Percentiles rank a stretch among this genome's conserved stretches.
Evolutionary conservation across 2,329 filamentous ascomycete species (phyloP).

Genomic region (Phoma sp.): DNA sequence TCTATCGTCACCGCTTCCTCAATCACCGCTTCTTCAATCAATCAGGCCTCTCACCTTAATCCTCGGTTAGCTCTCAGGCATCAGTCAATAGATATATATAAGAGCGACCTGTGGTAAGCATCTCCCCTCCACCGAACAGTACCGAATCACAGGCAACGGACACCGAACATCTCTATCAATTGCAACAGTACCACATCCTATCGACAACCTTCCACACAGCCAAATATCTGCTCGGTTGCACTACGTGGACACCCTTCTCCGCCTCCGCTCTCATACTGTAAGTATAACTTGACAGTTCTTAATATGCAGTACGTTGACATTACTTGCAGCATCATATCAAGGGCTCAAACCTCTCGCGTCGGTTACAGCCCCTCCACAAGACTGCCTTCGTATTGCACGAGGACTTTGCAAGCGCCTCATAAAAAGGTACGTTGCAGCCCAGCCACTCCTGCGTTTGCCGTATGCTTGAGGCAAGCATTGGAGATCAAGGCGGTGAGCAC

Average conservation of each 20-base stretch:
- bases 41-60: slow-evolving; percentile 11
- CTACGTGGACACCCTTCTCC: neutral
- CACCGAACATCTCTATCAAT: too few species aligned
- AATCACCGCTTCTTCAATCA: too few species aligned
- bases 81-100: neutral
- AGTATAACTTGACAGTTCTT: neutral
- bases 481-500: slow-evolving; percentile 2
- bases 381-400: neutral
- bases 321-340: neutral
- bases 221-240: neutral
- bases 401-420: neutral
- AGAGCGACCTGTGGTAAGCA: neutral
- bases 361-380: neutral
- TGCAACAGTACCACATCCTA: neutral
- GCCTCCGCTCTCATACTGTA: neutral
- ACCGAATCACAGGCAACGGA: neutral
- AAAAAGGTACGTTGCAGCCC: slow-evolving; percentile 3
- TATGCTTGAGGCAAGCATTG: neutral
- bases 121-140: neutral
- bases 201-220: neutral
- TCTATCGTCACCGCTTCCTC: slow-evolving; percentile 6
- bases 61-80: slow-evolving; percentile 7
- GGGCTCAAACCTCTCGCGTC: neutral
- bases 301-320: neutral
- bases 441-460: neutral